phyloP scores from a whole-genome alignment of 1,139 yeast species.

The Yamadazyma triangularis region DNA sequence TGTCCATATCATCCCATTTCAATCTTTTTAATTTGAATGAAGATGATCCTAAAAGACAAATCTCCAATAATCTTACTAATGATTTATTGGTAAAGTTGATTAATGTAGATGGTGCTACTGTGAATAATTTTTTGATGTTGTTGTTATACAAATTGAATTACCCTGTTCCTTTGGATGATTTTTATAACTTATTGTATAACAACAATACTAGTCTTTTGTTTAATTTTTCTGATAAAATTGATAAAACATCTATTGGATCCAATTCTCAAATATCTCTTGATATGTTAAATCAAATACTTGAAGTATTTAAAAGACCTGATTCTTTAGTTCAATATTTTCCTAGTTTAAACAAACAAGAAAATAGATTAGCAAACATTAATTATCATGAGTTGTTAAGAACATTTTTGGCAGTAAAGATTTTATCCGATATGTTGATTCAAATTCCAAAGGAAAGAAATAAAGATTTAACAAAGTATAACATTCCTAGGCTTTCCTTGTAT shows the following conservation, averaged over 20 bases:
- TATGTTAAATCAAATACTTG: conserved; percentile 26
- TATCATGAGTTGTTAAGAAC: conserved; percentile 43
- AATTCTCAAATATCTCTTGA: conserved; percentile 13
- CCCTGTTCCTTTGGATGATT: conserved; percentile 39
- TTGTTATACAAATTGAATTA: conserved; percentile 23
- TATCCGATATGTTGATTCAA: conserved; percentile 33
- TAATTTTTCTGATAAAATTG: conserved; percentile 21
- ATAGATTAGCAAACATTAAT: conserved; percentile 31
- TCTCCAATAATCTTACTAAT: conserved; percentile 1
- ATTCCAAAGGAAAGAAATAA: conserved; percentile 24
- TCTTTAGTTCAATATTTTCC: conserved; percentile 20
- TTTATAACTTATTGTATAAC: conserved; percentile 38
- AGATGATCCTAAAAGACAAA: not conserved
- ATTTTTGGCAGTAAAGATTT: conserved; percentile 40
- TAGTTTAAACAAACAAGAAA: conserved; percentile 12
- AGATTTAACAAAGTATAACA: conserved; percentile 27
- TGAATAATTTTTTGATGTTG: conserved; percentile 27
- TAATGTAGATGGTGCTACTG: conserved; percentile 34
- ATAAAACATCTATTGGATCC: conserved; percentile 19
- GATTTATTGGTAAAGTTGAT: conserved; percentile 17
- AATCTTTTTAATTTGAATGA: conserved; percentile 32
- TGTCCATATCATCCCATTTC: conserved; percentile 41
- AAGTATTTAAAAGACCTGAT: conserved; percentile 33
- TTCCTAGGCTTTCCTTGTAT: conserved; percentile 41
- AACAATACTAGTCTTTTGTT: conserved; percentile 14